Conservation (phyloP, 768 basidiomycete genomes). For the Pulveroboletus sp. region DNA sequence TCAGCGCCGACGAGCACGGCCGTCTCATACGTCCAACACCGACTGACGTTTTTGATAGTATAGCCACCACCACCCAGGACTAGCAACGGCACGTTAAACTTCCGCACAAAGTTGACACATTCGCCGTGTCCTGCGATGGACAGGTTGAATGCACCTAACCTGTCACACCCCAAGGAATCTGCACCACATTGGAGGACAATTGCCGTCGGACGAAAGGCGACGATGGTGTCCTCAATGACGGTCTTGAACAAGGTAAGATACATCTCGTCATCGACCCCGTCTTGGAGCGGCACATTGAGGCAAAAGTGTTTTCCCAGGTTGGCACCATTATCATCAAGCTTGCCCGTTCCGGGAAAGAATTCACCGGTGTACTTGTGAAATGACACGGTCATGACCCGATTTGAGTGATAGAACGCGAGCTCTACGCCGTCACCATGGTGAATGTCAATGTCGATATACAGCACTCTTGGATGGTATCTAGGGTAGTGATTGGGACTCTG, state of each 20-base stretch:
- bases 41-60: conserved; percentile 92
- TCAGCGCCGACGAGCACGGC: conserved; percentile 80
- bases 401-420: conserved; percentile 94
- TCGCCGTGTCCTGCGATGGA: conserved; percentile 97
- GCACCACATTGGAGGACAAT: conserved; percentile 98
- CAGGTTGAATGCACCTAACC: conserved; percentile 95
- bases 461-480: conserved; percentile 88
- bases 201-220: conserved; percentile 78
- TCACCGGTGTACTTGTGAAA: conserved; percentile 99
- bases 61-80: conserved; percentile 96
- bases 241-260: conserved; percentile 94
- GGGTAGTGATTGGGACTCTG: not conserved
- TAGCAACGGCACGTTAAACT: conserved; percentile 84
- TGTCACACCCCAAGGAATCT: conserved; percentile 91
- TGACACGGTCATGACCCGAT: conserved; percentile 98
- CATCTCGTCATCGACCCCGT: conserved; percentile 96
- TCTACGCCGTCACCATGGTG: conserved; percentile 99
- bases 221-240: conserved; percentile 91
- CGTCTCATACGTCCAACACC: conserved; percentile 99
- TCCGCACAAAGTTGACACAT: conserved; percentile 94
- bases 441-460: conserved; percentile 99
- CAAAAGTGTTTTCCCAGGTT: conserved; percentile 92
- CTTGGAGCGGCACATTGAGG: conserved; percentile 90
- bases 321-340: conserved; percentile 86
- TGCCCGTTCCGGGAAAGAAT: conserved; percentile 97